Base-by-base conservation (phyloP, 371 early-diverging fungal genomes). In the Mortierella sp. region DNA sequence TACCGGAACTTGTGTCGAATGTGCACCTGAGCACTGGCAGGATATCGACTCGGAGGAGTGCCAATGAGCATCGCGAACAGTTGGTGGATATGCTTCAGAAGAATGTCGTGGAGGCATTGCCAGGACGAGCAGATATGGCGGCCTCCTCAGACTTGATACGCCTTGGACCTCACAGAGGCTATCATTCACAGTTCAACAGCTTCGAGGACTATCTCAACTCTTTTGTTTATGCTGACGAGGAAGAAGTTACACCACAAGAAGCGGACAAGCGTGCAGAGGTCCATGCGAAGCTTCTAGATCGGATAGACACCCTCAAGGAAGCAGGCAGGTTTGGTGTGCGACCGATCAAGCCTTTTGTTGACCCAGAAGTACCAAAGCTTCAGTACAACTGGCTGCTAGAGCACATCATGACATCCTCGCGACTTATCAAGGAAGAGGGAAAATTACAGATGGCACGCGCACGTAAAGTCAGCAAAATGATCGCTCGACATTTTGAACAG, bases 151-250 rank as follows among this genome's bases (percentile, higher is more conserved):
- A 58, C 26, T 6, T 54, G 41, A 49, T 59, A 23, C 67, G 68
- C 3, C 55, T 26, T 31, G 54, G 62, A 28, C 49, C 59, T 2
- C 39, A 58, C 2, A 52, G 46, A 23, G 55, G 31, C 4, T 30
- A 5, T 13, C 59, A 34, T 5, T 12, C 48, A 0, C 71, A 67
- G 13, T 67, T 60, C 28, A 13, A 46, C 27, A 69, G 50, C 1
- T 55, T 91, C 16, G 78, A 71, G 1, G 85, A 76, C 12, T 92
- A 86, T 59, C 67, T 90, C 7, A 64, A 71, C 5, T 87, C 92
- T 0, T 90, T 89, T 71, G 71, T 87, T 18, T 81, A 84, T 10
- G 60, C 82, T 2, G 89, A 89, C 48, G 89, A 88, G 14, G 84
- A 84, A 27, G 88, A 89, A 31, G 68, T 86, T 3, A 83, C 89